Base-by-base conservation (phyloP, 768 basidiomycete genomes). In the Termitomyces sp. region DNA sequence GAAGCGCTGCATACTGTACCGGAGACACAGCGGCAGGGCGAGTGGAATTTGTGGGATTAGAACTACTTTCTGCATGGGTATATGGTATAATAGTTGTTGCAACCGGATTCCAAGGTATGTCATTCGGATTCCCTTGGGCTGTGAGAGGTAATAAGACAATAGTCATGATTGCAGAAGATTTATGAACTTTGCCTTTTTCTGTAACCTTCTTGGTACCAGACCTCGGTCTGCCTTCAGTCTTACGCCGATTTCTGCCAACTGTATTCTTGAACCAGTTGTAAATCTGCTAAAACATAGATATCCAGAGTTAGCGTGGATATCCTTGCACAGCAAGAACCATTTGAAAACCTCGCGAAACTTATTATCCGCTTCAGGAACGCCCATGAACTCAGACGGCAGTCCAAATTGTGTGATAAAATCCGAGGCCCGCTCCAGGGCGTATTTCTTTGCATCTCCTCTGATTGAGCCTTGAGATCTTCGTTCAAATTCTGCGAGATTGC, bases 231-330 rank as follows among this genome's bases (percentile, higher is more conserved):
- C 83, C 83, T 60, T 84, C 84, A 47, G 80, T 71, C 67, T 84
- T 84, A 49, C 84, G 75, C 55, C 84, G 75, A 7, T 80, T 82
- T 34, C 85, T 76, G 6, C 85, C 85, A 56, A 84, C 80, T 18
- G 85, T 85, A 68, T 87, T 87, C 72, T 87, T 87, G 72, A 84
- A 87, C 85, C 85, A 87, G 64, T 86, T 86, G 73, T 87, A 87
- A 58, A 87, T 84, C 81, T 85, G 84, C 84, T 86, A 72, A 67
- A 63, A 57, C 57, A 39, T 11, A 36, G 36, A 58, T 39, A 30
- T 24, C 52, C 55, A 63, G 60, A 22, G 62, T 68, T 59, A 66
- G 54, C 50, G 54, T 33, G 57, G 42, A 36, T 36, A 16, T 46
- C 31, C 36, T 50, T 53, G 37, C 39, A 33, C 46, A 46, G 41